phyloP scores from a whole-genome alignment of 108 stramenopile species.

The Aureococcus anophagefferens region DNA sequence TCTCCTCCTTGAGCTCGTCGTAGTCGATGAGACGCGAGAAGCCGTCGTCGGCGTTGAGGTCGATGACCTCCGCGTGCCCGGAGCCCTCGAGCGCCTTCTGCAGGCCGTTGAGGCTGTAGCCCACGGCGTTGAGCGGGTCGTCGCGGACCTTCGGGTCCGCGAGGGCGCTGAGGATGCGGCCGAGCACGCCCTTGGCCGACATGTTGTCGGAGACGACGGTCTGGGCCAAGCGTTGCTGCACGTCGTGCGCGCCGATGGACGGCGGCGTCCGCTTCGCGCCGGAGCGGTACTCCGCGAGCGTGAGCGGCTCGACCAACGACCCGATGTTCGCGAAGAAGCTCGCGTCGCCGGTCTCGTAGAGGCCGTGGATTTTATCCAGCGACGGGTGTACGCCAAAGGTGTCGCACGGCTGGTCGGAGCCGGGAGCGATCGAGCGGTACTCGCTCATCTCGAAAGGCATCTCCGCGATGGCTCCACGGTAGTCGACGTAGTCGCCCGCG shows the following conservation, averaged over 20 bases:
- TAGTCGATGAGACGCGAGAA: neutral
- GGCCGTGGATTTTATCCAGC: slow-evolving; percentile 22
- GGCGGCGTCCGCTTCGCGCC: slow-evolving; percentile 20
- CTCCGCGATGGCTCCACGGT: too few species aligned
- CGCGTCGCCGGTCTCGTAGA: slow-evolving; percentile 56
- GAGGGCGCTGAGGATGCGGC: neutral
- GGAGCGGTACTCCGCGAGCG: slow-evolving; percentile 49
- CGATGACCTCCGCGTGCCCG: neutral
- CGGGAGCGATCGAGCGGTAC: neutral
- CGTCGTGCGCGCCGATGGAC: neutral
- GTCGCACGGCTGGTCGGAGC: slow-evolving; percentile 25
- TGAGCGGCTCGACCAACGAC: slow-evolving; percentile 32
- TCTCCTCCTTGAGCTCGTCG: neutral
- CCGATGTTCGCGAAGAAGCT: slow-evolving; percentile 61
- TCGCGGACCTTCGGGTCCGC: neutral
- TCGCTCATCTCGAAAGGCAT: too few species aligned
- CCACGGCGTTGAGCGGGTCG: neutral
- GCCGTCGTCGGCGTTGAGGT: neutral
- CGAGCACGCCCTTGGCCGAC: neutral
- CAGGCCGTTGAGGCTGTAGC: neutral
- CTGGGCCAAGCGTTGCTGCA: neutral
- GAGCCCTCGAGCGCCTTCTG: neutral
- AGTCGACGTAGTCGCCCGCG: slow-evolving; percentile 28
- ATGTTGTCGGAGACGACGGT: neutral
- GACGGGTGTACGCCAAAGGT: slow-evolving; percentile 37